A percentile compares a stretch with the other conserved stretches of the same genome.
phyloP scores from a whole-genome alignment of 176 grass and related monocot genomes.

The Puya raimondii region DNA sequence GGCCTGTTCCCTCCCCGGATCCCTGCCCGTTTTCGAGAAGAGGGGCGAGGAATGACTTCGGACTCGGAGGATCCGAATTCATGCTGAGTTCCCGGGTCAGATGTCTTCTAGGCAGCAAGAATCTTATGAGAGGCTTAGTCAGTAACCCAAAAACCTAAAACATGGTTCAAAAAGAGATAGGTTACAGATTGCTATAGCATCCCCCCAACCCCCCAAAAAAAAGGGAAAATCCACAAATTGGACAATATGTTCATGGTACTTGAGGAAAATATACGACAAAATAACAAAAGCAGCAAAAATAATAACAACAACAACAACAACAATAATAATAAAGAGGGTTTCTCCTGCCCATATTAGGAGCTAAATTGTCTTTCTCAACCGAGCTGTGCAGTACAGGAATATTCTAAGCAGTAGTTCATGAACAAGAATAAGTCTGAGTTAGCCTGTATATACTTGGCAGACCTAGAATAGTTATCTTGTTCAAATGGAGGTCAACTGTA shows the following conservation, averaged over 20 bases:
- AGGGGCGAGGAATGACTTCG: constrained; percentile 57
- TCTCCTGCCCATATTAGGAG: no score
- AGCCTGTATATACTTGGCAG: no score
- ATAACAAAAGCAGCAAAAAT: no score
- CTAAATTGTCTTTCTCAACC: no score
- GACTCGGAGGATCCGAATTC: constrained; percentile 55
- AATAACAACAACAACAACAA: no score
- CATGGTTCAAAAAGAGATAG: not conserved
- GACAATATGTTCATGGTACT: not conserved
- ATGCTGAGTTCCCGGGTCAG: constrained; percentile 41
- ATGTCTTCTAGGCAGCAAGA: constrained; percentile 41
- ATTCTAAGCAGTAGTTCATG: no score
- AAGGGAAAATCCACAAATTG: not conserved
- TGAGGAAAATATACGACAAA: no score
- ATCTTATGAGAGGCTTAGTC: constrained; percentile 70
- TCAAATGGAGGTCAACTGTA: not conserved
- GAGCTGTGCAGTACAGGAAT: no score
- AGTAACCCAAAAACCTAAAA: constrained; percentile 78
- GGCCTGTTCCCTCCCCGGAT: constrained; percentile 16
- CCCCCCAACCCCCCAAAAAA: not conserved
- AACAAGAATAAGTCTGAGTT: no score
- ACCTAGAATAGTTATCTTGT: not conserved
- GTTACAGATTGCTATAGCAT: not conserved
- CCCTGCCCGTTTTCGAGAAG: constrained; percentile 26
- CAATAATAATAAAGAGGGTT: no score